phyloP scores from a whole-genome alignment of 768 basidiomycete species.

The Chalciporus piperatus region DNA sequence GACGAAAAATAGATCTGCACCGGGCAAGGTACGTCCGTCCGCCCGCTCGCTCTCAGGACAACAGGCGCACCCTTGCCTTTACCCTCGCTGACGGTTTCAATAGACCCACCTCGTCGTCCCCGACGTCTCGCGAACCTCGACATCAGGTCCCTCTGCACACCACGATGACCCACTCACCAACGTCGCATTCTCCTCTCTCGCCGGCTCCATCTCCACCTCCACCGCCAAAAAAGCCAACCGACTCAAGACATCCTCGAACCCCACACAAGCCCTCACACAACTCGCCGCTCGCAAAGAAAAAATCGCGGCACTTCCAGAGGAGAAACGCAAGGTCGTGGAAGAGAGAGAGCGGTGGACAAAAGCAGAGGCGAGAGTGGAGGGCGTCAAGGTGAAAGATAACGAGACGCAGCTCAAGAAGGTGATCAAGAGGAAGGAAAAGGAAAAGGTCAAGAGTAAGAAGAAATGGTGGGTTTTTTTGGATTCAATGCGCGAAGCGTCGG shows the following conservation, averaged over 20 bases:
- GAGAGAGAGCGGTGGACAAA: constrained; percentile 90
- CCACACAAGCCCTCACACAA: constrained; percentile 81
- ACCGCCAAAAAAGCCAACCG: constrained; percentile 47
- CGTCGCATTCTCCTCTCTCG: constrained; percentile 66
- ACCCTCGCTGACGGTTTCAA: not conserved
- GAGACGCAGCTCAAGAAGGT: constrained; percentile 87
- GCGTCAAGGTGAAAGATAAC: constrained; percentile 89
- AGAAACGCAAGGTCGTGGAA: constrained; percentile 75
- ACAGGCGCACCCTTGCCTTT: not conserved
- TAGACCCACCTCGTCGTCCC: constrained; percentile 75
- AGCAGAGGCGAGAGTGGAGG: constrained; percentile 82
- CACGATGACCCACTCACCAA: constrained; percentile 49
- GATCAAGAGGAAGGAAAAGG: constrained; percentile 88
- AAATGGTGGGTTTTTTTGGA: constrained; percentile 67
- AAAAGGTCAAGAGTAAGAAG: constrained; percentile 80
- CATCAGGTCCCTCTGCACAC: constrained; percentile 23
- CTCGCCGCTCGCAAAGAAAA: constrained; percentile 76
- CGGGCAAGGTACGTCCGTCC: constrained; percentile 49
- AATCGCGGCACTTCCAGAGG: constrained; percentile 72
- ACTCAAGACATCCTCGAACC: constrained; percentile 74
- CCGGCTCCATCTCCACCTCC: constrained; percentile 47
- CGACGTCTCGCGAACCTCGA: constrained; percentile 35
- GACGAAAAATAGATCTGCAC: constrained; percentile 38
- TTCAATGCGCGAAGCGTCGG: no score
- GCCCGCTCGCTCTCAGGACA: not conserved